Conservation (phyloP, 2,329 filamentous ascomycete species). For the Fusarium sambucinum region DNA sequence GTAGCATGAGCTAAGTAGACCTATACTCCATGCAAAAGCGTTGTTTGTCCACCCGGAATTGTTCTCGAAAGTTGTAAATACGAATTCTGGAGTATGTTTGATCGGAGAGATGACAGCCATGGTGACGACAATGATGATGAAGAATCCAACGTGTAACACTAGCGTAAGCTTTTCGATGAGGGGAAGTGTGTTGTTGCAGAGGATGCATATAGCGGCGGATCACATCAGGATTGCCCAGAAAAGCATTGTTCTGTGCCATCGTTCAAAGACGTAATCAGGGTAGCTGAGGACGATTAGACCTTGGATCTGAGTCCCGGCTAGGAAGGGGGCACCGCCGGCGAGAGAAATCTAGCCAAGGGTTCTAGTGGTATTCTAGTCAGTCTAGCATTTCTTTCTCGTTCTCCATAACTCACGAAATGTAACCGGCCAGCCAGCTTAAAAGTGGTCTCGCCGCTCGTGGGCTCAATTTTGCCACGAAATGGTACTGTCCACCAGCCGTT, state of each 20-base stretch:
- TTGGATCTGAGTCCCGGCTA: conserved; percentile 35
- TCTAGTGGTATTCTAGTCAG: neutral
- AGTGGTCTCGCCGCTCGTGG: neutral
- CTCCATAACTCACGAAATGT: conserved; percentile 19
- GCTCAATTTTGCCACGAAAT: conserved; percentile 30
- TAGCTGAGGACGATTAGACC: conserved; percentile 36
- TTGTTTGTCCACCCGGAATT: conserved; percentile 36
- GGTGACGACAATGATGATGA: conserved; percentile 24
- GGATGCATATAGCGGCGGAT: conserved; percentile 11
- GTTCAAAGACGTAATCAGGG: conserved; percentile 30
- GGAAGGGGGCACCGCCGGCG: conserved; percentile 31
- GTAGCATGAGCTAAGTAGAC: conserved; percentile 39
- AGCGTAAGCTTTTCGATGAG: conserved; percentile 30
- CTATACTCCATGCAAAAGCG: conserved; percentile 37
- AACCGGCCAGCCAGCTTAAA: conserved; percentile 35
- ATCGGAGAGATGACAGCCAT: conserved; percentile 22
- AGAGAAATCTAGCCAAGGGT: conserved; percentile 34
- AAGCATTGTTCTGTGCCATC: conserved; percentile 38
- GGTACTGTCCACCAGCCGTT: conserved; percentile 37
- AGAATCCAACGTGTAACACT: conserved; percentile 9
- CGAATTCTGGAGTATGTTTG: conserved; percentile 26
- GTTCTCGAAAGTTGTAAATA: conserved; percentile 34
- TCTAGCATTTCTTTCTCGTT: neutral
- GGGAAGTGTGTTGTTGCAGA: conserved; percentile 27
- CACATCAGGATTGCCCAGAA: conserved; percentile 30